phyloP scores from a whole-genome alignment of 176 grass and related monocot species.

The Elaeis guineensis region DNA sequence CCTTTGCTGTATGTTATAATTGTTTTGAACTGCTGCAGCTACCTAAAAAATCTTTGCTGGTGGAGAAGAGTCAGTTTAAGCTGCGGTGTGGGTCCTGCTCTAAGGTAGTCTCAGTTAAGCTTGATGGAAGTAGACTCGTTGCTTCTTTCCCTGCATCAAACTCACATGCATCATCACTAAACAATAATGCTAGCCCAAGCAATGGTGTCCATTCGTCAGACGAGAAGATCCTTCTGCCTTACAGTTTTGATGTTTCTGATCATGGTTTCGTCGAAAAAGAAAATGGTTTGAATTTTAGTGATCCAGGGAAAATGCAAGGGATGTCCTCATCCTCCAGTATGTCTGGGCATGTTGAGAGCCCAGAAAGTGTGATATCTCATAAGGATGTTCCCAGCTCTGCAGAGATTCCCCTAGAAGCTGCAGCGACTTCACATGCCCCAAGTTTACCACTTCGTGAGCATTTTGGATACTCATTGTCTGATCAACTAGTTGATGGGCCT shows the following conservation, averaged over 20 bases:
- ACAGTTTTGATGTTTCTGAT: conserved; percentile 50
- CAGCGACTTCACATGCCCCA: conserved; percentile 16
- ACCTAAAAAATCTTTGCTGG: conserved; percentile 34
- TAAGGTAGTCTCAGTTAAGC: conserved; percentile 47
- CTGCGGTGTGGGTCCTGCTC: conserved; percentile 80
- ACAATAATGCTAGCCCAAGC: conserved; percentile 23
- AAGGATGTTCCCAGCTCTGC: conserved; percentile 34
- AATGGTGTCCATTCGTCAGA: conserved; percentile 13
- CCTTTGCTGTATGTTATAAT: conserved; percentile 82
- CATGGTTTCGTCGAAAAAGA: conserved; percentile 44
- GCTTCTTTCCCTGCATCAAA: conserved; percentile 25
- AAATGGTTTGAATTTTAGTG: conserved; percentile 40
- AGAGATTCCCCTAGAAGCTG: conserved; percentile 23
- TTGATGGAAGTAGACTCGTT: conserved; percentile 58
- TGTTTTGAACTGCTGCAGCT: conserved; percentile 82
- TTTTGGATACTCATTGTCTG: conserved; percentile 38
- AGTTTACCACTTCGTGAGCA: conserved; percentile 43
- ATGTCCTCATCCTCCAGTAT: conserved; percentile 48
- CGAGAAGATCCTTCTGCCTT: conserved; percentile 49
- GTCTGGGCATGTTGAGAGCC: conserved; percentile 49
- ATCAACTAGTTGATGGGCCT: conserved; percentile 22
- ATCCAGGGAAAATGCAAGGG: conserved; percentile 41
- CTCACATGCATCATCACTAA: conserved; percentile 28
- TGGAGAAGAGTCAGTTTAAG: conserved; percentile 52
- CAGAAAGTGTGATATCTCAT: conserved; percentile 38